Percentiles rank a stretch among this genome's conserved stretches.
These are phyloP conservation scores for Crucihimalaya himalaica DNA, from an alignment of 345 rosid species.

Conservation along the genomic window DNA sequence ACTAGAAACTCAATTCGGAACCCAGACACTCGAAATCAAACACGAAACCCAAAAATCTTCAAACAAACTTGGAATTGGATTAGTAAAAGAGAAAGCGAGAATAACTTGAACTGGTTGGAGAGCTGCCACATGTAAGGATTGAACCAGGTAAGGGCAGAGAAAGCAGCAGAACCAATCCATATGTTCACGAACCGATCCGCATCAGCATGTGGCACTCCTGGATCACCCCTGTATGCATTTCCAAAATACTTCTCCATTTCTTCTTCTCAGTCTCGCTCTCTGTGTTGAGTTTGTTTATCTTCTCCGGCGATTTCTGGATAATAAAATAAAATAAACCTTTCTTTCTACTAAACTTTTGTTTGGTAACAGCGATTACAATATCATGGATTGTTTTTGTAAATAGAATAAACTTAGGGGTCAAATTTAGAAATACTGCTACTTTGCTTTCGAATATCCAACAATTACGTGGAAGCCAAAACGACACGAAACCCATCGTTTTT, in stretches of 20 bases:
- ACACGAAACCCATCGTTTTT: constrained; percentile 30
- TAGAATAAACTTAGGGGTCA: not conserved
- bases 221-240: constrained; percentile 90
- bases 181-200: constrained; percentile 70
- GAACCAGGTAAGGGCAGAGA: constrained; percentile 65
- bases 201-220: constrained; percentile 89
- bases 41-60: not conserved
- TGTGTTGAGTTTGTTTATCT: not conserved
- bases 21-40: not conserved
- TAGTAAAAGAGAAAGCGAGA: not conserved
- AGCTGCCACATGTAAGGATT: constrained; percentile 88
- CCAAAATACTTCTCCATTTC: constrained; percentile 91
- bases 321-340: not conserved
- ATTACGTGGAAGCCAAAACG: constrained; percentile 16
- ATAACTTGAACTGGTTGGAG: constrained; percentile 70
- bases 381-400: not conserved
- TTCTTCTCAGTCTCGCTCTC: not conserved
- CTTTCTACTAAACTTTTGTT: not conserved
- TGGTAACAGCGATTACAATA: constrained; percentile 16
- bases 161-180: constrained; percentile 81
- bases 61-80: not conserved
- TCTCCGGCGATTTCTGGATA: constrained; percentile 31
- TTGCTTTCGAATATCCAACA: constrained; percentile 30
- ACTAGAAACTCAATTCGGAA: constrained; percentile 17
- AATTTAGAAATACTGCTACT: not conserved